Evolutionary conservation across 352 stramenopile genomes (phyloP), one percentile per base, ranked within the genome.

Genomic region (Pythium brassicae): DNA sequence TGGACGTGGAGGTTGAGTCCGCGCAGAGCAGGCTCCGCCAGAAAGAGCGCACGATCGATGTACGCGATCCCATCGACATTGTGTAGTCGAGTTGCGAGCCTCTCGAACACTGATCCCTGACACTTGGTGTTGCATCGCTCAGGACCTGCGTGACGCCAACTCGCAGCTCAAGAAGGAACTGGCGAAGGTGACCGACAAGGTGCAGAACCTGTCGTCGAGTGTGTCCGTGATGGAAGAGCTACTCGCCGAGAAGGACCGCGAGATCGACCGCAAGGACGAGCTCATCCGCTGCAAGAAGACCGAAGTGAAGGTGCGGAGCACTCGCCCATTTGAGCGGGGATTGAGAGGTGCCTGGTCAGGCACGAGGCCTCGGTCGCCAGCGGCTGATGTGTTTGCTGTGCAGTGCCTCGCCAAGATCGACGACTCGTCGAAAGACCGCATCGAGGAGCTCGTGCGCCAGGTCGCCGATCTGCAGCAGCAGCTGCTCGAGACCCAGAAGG

Each of bases 1-100:
- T 92, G 9, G 83, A 92, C 23, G 70, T 83, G 14, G 83, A 92
- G 45, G 71, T 90, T 17, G 80, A 92, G 62, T 77, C 77, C n/a
- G 77, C 76, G 35, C 80, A 91, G 55, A 76, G 67, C 43, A 90
- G 89, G 52, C 67, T 92, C 14, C 77, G 79, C 22, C 74, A 87
- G 47, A 88, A 87, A 45, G 83, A 92, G 49, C 80, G 80, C 14
- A 53, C 65, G 5, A 79, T 92, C 34, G 78, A 90, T 26, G 69
- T 74, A 32, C 39, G 37, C 29, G 4, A 8, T 14, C 34, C 32
- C 25, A 3, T 27, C 32, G 4, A 10, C 42, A 22, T 26, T 10
- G n/a, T 39, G 12, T 10, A 4, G 23, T 50, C 25, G 23, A 29
- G 23, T 12, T 3, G 32, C 2, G 32, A 37, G 32, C 9, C 5